Conservation (phyloP, 768 basidiomycete species). For the Trametes sanguinea region DNA sequence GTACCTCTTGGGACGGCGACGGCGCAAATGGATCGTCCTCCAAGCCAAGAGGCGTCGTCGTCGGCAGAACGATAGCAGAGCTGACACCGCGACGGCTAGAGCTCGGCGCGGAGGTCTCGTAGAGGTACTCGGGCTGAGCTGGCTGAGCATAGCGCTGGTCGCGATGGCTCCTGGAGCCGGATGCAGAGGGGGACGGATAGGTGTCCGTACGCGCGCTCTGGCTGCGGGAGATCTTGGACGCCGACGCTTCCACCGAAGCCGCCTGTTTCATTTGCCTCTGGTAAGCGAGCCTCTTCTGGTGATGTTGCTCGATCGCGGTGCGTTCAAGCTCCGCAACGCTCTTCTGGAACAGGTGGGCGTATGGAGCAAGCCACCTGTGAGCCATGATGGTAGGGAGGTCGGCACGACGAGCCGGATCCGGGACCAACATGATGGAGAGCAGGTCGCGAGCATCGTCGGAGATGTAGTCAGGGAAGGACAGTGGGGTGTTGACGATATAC, state of each 20-base stretch:
- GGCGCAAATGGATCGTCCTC: constrained; percentile 79
- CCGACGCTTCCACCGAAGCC: constrained; percentile 28
- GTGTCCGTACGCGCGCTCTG: constrained; percentile 60
- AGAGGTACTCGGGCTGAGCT: constrained; percentile 69
- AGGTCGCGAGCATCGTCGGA: constrained; percentile 81
- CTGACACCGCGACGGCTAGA: constrained; percentile 43
- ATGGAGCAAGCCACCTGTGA: constrained; percentile 82
- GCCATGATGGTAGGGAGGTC: constrained; percentile 78
- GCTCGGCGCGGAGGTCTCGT: constrained; percentile 67
- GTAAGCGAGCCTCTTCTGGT: constrained; percentile 78
- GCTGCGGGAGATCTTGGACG: constrained; percentile 42
- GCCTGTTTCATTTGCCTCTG: constrained; percentile 74
- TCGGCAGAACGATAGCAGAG: constrained; percentile 49
- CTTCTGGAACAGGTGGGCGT: constrained; percentile 63
- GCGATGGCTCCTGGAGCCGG: constrained; percentile 45
- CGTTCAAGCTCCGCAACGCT: constrained; percentile 78
- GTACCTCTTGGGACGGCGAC: constrained; percentile 34
- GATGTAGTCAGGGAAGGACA: constrained; percentile 97
- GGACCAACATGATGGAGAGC: constrained; percentile 90
- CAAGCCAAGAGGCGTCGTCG: constrained; percentile 40
- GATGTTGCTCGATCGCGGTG: constrained; percentile 81
- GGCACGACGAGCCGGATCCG: constrained; percentile 81
- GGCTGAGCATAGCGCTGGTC: constrained; percentile 39
- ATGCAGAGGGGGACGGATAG: constrained; percentile 35
- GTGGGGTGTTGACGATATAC: constrained; percentile 96